Evolutionary conservation across 768 basidiomycete species (phyloP), one percentile per base, ranked within the genome.

Genomic region (Suillus discolor): DNA sequence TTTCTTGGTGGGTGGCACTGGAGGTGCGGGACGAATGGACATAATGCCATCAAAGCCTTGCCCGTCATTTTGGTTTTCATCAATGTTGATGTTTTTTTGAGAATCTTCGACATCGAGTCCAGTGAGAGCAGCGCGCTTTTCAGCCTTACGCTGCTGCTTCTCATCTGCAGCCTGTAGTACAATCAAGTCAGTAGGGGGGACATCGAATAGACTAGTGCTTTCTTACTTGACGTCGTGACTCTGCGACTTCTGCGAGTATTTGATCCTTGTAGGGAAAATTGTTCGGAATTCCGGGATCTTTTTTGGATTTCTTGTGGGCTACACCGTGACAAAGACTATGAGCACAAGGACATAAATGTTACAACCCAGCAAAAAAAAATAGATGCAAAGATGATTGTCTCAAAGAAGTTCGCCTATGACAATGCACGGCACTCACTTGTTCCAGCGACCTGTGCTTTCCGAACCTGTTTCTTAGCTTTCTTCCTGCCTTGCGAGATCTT

Each of bases 251-350:
- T 6, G 94, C 96, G 36, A 98, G 81, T 68, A 98, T 91, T 77
- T 94, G 89, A 72, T 96, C 96, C 79, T 97, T 98, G 84, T 90
- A 96, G 5, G 94, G 95, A 79, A 95, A 95, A 66, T 88, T 89
- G 78, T 92, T 96, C 8, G 96, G 96, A 69, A 97, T 95, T 54
- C 96, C 96, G 38, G 92, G 94, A 76, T 98, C 96, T 76, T 94
- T 96, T 67, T 71, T 78, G 9, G 74, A 75, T 64, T 75, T 75
- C 72, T 87, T 84, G 67, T 89, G 87, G 77, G 92, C 92, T 92
- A 68, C 4, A 49, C n/a, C n/a, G n/a, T n/a, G n/a, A n/a, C 15
- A 36, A 62, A 53, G 60, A n/a, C 31, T 34, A 31, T 45, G 53
- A 49, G 61, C 59, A 71, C 60, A 36, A 34, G 20, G 6, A n/a